Evolutionary conservation across 129 eudicot genomes (phyloP).

Genomic region (Flaveria brownii): DNA sequence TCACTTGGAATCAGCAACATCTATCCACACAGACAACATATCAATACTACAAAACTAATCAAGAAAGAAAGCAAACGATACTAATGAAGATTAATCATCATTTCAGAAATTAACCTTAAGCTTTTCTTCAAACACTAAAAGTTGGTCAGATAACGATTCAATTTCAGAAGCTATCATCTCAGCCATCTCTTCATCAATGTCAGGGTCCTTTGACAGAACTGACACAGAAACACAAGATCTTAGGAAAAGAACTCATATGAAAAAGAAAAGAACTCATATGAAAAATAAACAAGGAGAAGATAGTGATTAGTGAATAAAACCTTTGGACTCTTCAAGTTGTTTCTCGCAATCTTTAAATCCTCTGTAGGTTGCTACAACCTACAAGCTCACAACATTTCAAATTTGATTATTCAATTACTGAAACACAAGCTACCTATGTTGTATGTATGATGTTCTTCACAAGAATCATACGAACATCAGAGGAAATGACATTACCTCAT

Average conservation of each 20-base stretch:
- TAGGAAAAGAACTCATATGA: background rate
- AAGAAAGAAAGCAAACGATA: conserved; percentile 1
- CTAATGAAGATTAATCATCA: background rate
- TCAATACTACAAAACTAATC: conserved; percentile 24
- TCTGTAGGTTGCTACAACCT: conserved; percentile 85
- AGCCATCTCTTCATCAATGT: conserved; percentile 84
- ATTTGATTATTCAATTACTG: background rate
- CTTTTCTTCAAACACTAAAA: conserved; percentile 64
- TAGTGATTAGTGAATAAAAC: conserved; percentile 37
- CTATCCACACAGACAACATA: conserved; percentile 38
- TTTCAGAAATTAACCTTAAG: conserved; percentile 60
- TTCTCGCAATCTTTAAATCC: conserved; percentile 83
- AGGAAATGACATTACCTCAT: conserved; percentile 51
- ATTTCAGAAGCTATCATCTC: conserved; percentile 90
- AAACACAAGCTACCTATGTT: conserved; percentile 7
- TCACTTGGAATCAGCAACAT: conserved; percentile 85
- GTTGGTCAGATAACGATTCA: conserved; percentile 58
- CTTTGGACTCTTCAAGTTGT: conserved; percentile 96
- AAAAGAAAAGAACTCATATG: background rate
- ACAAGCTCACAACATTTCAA: conserved; percentile 24
- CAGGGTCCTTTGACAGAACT: conserved; percentile 84
- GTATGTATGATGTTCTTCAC: background rate
- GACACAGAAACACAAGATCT: conserved; percentile 24
- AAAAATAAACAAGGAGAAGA: background rate
- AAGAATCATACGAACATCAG: conserved; percentile 4